phyloP scores from a whole-genome alignment of 345 rosid genomes.

The Lagerstroemia speciosa region DNA sequence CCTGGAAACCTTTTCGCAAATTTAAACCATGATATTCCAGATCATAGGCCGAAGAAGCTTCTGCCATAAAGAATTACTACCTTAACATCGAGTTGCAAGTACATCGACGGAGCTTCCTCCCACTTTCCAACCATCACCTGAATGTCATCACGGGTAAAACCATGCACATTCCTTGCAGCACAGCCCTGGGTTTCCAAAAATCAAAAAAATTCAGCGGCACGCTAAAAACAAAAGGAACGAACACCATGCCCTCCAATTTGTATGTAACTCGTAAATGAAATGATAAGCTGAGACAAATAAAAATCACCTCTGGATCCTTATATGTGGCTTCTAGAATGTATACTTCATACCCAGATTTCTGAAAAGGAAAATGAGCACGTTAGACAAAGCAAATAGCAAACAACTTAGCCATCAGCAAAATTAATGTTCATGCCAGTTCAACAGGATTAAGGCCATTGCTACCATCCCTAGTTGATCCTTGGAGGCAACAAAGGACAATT shows the following conservation, averaged over 20 bases:
- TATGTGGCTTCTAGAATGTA: constrained; percentile 77
- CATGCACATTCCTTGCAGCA: constrained; percentile 90
- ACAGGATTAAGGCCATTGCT: not conserved
- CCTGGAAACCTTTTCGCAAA: not conserved
- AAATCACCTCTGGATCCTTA: constrained; percentile 85
- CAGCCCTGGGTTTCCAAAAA: constrained; percentile 60
- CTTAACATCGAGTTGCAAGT: constrained; percentile 72
- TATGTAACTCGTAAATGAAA: not conserved
- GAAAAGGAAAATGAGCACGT: constrained; percentile 28
- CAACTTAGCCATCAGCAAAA: constrained; percentile 1
- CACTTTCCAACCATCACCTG: constrained; percentile 72
- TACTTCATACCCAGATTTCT: constrained; percentile 94
- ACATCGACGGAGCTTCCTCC: constrained; percentile 80
- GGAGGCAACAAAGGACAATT: not conserved
- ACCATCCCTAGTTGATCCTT: not conserved
- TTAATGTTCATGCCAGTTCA: constrained; percentile 2
- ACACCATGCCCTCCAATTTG: not conserved
- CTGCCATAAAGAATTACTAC: constrained; percentile 28
- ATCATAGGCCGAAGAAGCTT: constrained; percentile 2
- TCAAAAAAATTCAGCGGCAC: not conserved
- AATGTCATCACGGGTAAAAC: constrained; percentile 68
- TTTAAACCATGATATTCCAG: not conserved
- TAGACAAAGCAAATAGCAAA: constrained; percentile 14
- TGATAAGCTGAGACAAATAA: constrained; percentile 1
- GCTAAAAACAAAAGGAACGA: not conserved